Percentiles rank a stretch among this genome's conserved stretches.
Conservation (phyloP, 257 asterid genomes). For the Salvia hispanica region DNA sequence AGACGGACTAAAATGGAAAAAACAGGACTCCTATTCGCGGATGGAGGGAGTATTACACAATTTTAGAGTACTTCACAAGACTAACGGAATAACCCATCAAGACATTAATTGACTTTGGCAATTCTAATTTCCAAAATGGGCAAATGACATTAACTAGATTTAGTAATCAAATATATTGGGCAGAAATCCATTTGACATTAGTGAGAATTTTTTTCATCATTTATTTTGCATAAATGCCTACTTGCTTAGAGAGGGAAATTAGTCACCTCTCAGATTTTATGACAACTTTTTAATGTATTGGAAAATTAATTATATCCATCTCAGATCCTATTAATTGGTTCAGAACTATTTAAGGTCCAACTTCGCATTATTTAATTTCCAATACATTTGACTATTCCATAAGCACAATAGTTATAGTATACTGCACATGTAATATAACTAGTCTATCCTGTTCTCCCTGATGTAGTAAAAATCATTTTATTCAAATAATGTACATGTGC, state of each 20-base stretch:
- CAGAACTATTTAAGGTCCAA: not conserved
- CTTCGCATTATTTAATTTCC: not conserved
- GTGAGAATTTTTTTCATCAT: too few species aligned
- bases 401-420: too few species aligned
- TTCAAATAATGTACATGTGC: not conserved
- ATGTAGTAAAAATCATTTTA: not conserved
- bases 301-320: not conserved
- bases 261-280: not conserved
- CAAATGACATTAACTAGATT: too few species aligned
- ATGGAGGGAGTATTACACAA: too few species aligned
- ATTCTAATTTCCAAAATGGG: too few species aligned
- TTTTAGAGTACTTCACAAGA: too few species aligned
- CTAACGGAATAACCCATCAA: too few species aligned
- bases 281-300: not conserved
- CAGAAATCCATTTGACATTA: not conserved
- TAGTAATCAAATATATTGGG: not conserved
- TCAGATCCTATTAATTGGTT: not conserved
- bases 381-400: constrained; percentile 8
- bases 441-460: too few species aligned
- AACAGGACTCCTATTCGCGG: too few species aligned
- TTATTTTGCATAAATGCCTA: constrained; percentile 4
- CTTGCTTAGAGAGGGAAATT: not conserved
- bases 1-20: too few species aligned
- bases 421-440: too few species aligned
- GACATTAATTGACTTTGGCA: too few species aligned